A percentile compares a stretch with the other conserved stretches of the same genome.
Conservation (phyloP, 805 yeast genomes). For the Kodamaea laetipori region DNA sequence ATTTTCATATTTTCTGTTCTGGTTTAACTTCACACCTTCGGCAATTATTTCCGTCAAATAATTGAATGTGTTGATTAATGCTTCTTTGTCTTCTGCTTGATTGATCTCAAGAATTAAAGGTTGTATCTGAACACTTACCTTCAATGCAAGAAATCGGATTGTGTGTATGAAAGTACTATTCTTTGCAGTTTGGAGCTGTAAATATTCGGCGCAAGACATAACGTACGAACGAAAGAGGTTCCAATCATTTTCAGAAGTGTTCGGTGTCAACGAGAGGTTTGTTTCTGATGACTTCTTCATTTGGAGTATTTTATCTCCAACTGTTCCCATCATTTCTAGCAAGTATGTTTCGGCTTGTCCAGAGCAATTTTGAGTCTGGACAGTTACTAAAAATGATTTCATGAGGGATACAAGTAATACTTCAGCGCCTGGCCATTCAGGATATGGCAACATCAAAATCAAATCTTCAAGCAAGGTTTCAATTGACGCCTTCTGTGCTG, state of each 20-base stretch:
- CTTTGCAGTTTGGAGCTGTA: slow-evolving; percentile 16
- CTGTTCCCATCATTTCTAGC: slow-evolving; percentile 61
- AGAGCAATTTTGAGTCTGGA: slow-evolving; percentile 40
- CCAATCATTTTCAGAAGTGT: not conserved
- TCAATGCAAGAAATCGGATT: slow-evolving; percentile 19
- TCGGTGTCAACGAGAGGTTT: slow-evolving; percentile 9
- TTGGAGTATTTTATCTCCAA: slow-evolving; percentile 51
- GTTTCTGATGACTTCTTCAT: slow-evolving; percentile 11
- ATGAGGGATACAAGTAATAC: slow-evolving; percentile 48
- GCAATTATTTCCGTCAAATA: not conserved
- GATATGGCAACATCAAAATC: slow-evolving; percentile 46
- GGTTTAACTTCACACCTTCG: slow-evolving; percentile 3
- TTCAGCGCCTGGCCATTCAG: slow-evolving; percentile 67
- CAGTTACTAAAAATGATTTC: slow-evolving; percentile 42
- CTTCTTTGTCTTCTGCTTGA: not conserved
- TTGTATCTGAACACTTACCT: slow-evolving; percentile 11
- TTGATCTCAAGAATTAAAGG: not conserved
- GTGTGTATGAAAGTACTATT: slow-evolving; percentile 15
- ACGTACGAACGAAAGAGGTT: not conserved
- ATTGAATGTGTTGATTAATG: not conserved
- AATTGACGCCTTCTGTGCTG: slow-evolving; percentile 37
- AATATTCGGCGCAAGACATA: slow-evolving; percentile 16
- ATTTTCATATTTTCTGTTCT: slow-evolving; percentile 14
- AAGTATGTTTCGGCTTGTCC: slow-evolving; percentile 50
- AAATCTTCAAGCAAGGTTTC: slow-evolving; percentile 63